Base-by-base conservation (phyloP, 148 eudicot genomes). In the Chenopodium berlandieri region DNA sequence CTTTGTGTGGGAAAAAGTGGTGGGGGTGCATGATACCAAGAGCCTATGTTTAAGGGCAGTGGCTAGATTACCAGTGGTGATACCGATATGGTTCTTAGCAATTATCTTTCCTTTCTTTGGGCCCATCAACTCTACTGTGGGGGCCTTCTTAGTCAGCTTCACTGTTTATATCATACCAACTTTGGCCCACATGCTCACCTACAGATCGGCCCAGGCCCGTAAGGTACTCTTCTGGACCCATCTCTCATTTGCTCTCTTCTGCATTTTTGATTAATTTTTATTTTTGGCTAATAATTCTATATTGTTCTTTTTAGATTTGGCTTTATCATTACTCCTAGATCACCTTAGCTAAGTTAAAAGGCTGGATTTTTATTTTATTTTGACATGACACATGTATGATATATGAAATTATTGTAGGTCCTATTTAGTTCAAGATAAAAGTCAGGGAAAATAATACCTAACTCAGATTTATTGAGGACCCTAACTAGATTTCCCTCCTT, bases 21-120 rank as follows among this genome's bases (percentile, higher is more conserved):
- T 90, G 66, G 92, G 94, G 56, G 80, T 92, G 81, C 95, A 92
- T 78, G 95, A 89, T 79, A 90, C 94, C 9, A 88, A 87, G 88
- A 91, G 94, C 88, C 76, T 90, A 25, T 92, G 91, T 67, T 82
- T 89, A 66, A 85, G 95, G 83, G 95, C 95, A 62, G 60, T 90
- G 62, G 90, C 88, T 0, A 86, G 95, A 65, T 75, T 92, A 44
- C 95, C 93, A 0, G 93, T 92, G 76, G 94, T 91, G 25, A 87
- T 89, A 78, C 94, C 94, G 32, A 91, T 91, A 44, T 91, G 94
- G 94, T 91, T 91, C 86, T 79, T 91, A 81, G 94, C 95, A 40
- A 90, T 92, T 20, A 88, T 92, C 20, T 92, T 92, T 78, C 93
- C 93, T 9, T 92, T 92, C 85, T 92, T 92, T 74, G 95, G 95